Evolutionary conservation across 1,139 yeast species (phyloP).

Genomic region (Lodderomyces margitis): DNA sequence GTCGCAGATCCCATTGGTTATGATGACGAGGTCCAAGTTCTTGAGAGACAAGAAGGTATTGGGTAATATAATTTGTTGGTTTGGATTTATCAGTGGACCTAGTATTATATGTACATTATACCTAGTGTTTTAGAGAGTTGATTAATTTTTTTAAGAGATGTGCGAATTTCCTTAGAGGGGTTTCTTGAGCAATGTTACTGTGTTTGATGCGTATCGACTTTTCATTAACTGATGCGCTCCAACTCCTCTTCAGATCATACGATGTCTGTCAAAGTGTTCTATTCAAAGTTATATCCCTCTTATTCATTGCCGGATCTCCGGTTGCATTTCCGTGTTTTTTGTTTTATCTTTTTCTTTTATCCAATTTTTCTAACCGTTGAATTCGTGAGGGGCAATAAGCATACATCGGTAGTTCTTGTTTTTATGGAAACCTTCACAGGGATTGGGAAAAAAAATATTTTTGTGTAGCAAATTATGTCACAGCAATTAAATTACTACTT

Average conservation of each 20-base stretch:
- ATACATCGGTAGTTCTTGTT: background rate
- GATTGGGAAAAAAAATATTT: too few relatives aligned
- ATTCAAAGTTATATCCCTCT: too few relatives aligned
- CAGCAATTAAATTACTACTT: too few relatives aligned
- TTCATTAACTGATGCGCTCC: too few relatives aligned
- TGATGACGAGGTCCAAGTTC: slow-evolving; percentile 49
- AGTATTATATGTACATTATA: slow-evolving; percentile 84
- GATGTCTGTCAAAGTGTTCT: too few relatives aligned
- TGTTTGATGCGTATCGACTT: background rate
- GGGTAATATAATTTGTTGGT: slow-evolving; percentile 87
- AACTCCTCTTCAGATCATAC: too few relatives aligned
- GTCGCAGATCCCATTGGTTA: slow-evolving; percentile 71
- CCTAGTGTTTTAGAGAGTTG: slow-evolving; percentile 57
- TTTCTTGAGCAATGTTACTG: background rate
- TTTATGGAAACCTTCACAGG: background rate
- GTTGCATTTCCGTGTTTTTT: too few relatives aligned
- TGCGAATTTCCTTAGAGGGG: too few relatives aligned
- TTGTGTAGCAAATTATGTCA: too few relatives aligned
- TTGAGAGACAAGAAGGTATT: slow-evolving; percentile 56
- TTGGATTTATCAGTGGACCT: slow-evolving; percentile 89
- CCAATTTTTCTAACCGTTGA: background rate
- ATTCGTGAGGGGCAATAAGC: background rate
- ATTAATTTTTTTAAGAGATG: too few relatives aligned
- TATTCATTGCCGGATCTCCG: too few relatives aligned
- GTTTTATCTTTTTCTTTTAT: too few relatives aligned